Evolutionary conservation across 139 green algal genomes (phyloP), one percentile per base, ranked within the genome.

Genomic region (Chlorella ohadii): DNA sequence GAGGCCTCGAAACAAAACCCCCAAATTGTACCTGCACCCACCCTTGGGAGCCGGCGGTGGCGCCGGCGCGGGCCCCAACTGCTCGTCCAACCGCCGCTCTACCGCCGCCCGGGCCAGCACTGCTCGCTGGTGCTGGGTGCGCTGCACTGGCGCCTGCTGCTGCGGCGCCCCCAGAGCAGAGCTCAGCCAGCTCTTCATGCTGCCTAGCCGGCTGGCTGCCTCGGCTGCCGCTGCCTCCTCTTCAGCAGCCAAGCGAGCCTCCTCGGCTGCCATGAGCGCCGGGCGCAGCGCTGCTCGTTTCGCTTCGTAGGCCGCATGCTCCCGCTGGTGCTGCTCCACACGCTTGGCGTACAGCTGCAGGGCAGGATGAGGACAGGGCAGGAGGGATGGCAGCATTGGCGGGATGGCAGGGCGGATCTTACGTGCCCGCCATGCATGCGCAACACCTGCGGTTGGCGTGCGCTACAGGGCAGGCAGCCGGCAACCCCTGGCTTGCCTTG

Each of bases 21-120:
- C 25, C 63, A 68, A 23, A 28, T 36, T 20, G n/a, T 28, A 68
- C 63, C 28, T 39, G 34, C 28, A 36, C 75, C 13, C 78, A 78
- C 79, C 84, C 66, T 65, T 75, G 39, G 84, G 84, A 3, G 84
- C 55, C 2, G 36, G 11, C 23, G 84, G 84, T 15, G 84, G 44
- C 1, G 83, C 27, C 0, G 83, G 73, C 0, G 83, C 19, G 0
- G 83, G 34, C 12, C 83, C 83, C 25, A 87, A 25, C 67, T 34
- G n/a, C 66, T 78, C 65, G 3, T 56, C 55, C 38, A 87, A n/a
- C 57, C 44, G 72, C 22, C 17, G 5, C 56, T 85, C 56, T 15
- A 78, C 81, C 2, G 67, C 47, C 2, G 70, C 70, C 17, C 28
- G 25, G 20, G 59, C 70, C 55, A 85, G 31, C 7, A 39, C 36